A percentile compares a stretch with the other conserved stretches of the same genome.
Evolutionary conservation across 768 basidiomycete species (phyloP).

Genomic region (Leccinum pellstonianum): DNA sequence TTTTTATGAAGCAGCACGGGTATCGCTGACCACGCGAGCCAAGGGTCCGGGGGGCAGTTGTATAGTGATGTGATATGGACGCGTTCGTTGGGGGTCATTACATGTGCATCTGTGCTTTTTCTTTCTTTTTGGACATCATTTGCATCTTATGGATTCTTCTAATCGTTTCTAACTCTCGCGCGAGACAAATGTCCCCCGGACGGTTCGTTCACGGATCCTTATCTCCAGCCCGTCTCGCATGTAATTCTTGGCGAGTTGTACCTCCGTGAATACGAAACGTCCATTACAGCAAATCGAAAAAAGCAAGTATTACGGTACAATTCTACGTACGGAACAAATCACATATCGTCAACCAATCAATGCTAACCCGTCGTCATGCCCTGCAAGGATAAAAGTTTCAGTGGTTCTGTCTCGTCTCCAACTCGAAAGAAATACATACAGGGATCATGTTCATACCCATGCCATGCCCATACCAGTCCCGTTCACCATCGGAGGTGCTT

Average conservation of each 20-base stretch:
- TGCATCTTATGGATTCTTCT: slow-evolving; percentile 21
- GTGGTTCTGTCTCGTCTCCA: not conserved
- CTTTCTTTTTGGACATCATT: slow-evolving; percentile 8
- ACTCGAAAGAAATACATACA: slow-evolving; percentile 39
- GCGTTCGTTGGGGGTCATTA: not conserved
- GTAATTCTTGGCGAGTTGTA: slow-evolving; percentile 15
- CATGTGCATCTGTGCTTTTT: slow-evolving; percentile 1
- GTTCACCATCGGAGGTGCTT: slow-evolving; percentile 60
- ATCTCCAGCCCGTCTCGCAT: slow-evolving; percentile 1
- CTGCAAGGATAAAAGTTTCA: slow-evolving; percentile 30
- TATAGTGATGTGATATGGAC: slow-evolving; percentile 51
- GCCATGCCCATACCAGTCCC: slow-evolving; percentile 45
- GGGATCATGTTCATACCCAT: slow-evolving; percentile 52
- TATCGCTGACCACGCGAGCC: slow-evolving; percentile 73
- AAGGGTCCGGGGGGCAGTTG: slow-evolving; percentile 61
- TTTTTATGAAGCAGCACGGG: slow-evolving; percentile 87
- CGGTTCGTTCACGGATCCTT: not conserved
- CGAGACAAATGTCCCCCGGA: not conserved
- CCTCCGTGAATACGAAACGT: slow-evolving; percentile 11
- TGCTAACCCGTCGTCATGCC: slow-evolving; percentile 72
- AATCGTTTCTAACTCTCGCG: slow-evolving; percentile 17
- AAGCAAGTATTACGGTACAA: slow-evolving; percentile 28
- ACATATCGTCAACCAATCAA: slow-evolving; percentile 19
- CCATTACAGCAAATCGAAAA: slow-evolving; percentile 28
- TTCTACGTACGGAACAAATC: slow-evolving; percentile 11